Evolutionary conservation across 2,329 filamentous ascomycete genomes (phyloP).

Genomic region (Chaetomiaceae sp.): DNA sequence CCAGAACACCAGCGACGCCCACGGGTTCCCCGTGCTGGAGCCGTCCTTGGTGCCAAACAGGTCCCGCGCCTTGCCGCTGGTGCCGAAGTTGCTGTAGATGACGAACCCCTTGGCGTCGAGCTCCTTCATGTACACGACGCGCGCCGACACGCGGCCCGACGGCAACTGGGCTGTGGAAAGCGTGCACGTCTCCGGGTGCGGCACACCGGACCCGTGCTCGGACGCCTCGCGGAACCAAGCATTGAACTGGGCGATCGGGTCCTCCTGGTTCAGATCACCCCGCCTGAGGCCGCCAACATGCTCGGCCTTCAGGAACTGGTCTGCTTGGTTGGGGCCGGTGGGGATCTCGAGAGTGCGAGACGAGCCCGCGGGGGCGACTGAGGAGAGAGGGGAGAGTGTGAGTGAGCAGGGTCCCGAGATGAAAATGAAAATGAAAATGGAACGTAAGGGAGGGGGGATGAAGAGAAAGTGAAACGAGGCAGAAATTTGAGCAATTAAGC

Average conservation of each 20-base stretch:
- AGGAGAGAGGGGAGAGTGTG: no score
- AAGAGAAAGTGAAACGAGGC: no score
- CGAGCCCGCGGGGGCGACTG: slow-evolving; percentile 23
- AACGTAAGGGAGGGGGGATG: no score
- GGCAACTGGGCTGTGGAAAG: slow-evolving; percentile 81
- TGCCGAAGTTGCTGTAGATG: slow-evolving; percentile 89
- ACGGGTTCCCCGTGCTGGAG: slow-evolving; percentile 53
- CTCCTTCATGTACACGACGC: slow-evolving; percentile 93
- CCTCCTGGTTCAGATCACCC: slow-evolving; percentile 52
- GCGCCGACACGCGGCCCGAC: slow-evolving; percentile 75
- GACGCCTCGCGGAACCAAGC: slow-evolving; percentile 78
- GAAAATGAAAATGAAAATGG: no score
- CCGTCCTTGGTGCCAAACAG: slow-evolving; percentile 39
- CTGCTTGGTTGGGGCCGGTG: slow-evolving; percentile 58
- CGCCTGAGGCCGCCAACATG: slow-evolving; percentile 52
- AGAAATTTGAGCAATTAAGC: no score
- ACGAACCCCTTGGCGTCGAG: slow-evolving; percentile 80
- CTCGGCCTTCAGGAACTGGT: slow-evolving; percentile 62
- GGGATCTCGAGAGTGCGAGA: slow-evolving; percentile 60
- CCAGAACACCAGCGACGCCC: slow-evolving; percentile 82
- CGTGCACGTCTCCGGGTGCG: slow-evolving; percentile 83
- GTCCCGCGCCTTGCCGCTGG: slow-evolving; percentile 64
- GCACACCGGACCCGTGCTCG: slow-evolving; percentile 39
- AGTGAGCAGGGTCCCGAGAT: not conserved
- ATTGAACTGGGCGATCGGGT: slow-evolving; percentile 81